Evolutionary conservation across 1,284 basidiomycete genomes (phyloP).

Genomic region (Neolentinus lepideus): DNA sequence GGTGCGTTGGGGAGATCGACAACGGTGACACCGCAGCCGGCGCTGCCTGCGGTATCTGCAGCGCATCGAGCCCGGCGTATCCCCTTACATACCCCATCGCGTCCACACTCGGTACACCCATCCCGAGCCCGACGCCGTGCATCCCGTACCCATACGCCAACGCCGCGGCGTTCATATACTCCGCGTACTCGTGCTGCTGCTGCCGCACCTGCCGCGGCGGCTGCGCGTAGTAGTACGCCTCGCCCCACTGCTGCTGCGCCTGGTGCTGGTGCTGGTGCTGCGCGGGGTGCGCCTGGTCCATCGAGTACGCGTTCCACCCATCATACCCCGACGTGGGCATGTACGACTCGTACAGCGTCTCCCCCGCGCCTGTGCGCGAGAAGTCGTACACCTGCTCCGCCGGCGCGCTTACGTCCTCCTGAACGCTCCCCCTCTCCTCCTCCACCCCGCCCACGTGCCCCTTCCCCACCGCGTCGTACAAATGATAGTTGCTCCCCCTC

Average conservation of each 20-base stretch:
- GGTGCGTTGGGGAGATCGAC: too few relatives aligned
- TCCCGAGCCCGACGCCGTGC: neutral
- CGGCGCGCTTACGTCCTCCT: neutral
- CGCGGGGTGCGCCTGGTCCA: neutral
- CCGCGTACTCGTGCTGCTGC: slow-evolving; percentile 2
- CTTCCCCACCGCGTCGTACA: neutral
- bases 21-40: neutral
- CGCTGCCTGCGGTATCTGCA: neutral
- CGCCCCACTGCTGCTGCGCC: neutral
- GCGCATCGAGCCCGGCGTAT: neutral
- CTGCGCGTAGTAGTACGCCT: neutral
- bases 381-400: neutral
- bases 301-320: neutral
- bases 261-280: neutral
- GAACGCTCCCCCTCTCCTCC: neutral
- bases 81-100: neutral
- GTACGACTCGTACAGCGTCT: neutral
- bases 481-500: neutral
- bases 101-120: neutral
- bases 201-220: neutral
- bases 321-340: neutral
- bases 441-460: neutral
- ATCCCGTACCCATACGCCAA: neutral
- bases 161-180: neutral
- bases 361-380: neutral